phyloP scores from a whole-genome alignment of 768 basidiomycete genomes.

The Pleurotus eryngii region DNA sequence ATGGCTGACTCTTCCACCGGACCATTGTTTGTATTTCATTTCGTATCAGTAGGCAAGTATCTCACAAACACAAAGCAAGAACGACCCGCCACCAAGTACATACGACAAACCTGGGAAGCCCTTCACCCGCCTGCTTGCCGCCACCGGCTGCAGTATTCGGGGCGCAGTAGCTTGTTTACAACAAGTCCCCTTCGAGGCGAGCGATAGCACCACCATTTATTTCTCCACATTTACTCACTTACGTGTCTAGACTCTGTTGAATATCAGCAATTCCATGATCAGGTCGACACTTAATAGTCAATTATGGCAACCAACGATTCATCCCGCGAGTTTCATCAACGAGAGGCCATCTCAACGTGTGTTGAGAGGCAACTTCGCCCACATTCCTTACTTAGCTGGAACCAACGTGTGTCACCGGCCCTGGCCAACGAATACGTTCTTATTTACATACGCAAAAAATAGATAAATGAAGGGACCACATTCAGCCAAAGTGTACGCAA shows the following conservation, averaged over 20 bases:
- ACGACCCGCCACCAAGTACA: constrained; percentile 37
- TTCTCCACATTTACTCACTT: background rate
- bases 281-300: constrained; percentile 43
- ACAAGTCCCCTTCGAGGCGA: constrained; percentile 40
- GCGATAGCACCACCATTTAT: background rate
- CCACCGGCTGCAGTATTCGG: constrained; percentile 43
- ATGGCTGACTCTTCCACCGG: constrained; percentile 53
- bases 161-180: constrained; percentile 42
- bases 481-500: constrained; percentile 38
- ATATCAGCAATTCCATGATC: constrained; percentile 46
- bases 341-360: constrained; percentile 44
- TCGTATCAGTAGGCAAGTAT: no score
- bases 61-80: constrained; percentile 38
- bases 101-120: constrained; percentile 53
- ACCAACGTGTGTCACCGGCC: constrained; percentile 40
- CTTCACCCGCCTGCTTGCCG: constrained; percentile 40
- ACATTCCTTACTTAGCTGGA: constrained; percentile 52
- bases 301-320: constrained; percentile 56
- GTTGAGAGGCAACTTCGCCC: constrained; percentile 45
- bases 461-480: constrained; percentile 53
- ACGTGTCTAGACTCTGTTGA: constrained; percentile 42
- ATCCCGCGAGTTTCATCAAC: constrained; percentile 44
- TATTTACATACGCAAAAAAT: background rate
- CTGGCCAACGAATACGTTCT: background rate
- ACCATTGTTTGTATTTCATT: constrained; percentile 41